A percentile compares a stretch with the other conserved stretches of the same genome.
Conservation (phyloP, 768 basidiomycete genomes). For the Tricholoma bakamatsutake region DNA sequence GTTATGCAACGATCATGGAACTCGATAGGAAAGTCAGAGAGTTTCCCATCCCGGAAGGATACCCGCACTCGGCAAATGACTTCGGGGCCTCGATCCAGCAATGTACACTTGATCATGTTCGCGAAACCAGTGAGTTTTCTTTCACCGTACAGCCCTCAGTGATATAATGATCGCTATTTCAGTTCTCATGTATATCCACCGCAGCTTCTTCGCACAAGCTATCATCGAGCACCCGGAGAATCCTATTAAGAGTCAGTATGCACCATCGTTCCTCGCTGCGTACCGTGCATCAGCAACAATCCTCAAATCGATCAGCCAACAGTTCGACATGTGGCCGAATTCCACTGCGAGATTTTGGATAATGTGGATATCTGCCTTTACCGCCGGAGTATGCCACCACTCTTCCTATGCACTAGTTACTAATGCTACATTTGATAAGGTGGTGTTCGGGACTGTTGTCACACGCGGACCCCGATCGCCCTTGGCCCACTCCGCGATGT, state of each 20-base stretch:
- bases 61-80: constrained; percentile 2
- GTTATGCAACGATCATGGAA: constrained; percentile 59
- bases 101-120: constrained; percentile 42
- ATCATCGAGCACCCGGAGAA: constrained; percentile 63
- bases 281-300: constrained; percentile 55
- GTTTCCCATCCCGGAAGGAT: constrained; percentile 27
- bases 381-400: constrained; percentile 40
- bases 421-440: constrained; percentile 28
- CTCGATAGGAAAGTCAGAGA: constrained; percentile 65
- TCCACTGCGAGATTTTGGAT: constrained; percentile 53
- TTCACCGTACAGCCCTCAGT: background rate
- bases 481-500: constrained; percentile 60
- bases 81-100: constrained; percentile 38
- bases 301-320: constrained; percentile 42
- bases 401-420: background rate
- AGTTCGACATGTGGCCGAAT: constrained; percentile 41
- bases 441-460: constrained; percentile 76
- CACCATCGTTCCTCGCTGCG: constrained; percentile 58
- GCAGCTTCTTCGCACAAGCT: constrained; percentile 67
- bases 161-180: background rate
- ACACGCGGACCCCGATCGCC: constrained; percentile 67
- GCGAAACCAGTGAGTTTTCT: constrained; percentile 35
- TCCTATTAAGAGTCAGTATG: constrained; percentile 60
- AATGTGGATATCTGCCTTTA: constrained; percentile 58
- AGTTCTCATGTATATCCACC: constrained; percentile 62